phyloP scores from a whole-genome alignment of 306 rosid genomes.

The Trifolium repens region DNA sequence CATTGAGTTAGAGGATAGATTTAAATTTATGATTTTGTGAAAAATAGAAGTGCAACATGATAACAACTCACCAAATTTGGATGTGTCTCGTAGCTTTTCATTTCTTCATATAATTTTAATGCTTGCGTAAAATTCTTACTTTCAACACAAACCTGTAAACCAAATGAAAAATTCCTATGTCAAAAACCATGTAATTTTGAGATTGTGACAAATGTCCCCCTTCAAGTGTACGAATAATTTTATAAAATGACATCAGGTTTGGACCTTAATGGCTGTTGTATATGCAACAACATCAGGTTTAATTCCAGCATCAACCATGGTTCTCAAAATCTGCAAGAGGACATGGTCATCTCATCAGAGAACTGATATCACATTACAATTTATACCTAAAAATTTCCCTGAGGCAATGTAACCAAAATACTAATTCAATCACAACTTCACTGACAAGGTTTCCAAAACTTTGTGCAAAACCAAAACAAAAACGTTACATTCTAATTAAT shows the following conservation, averaged over 20 bases:
- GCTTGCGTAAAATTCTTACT: constrained; percentile 65
- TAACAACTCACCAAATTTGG: constrained; percentile 72
- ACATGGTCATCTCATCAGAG: constrained; percentile 45
- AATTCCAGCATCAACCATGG: constrained; percentile 70
- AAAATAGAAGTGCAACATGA: constrained; percentile 33
- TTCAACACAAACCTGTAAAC: constrained; percentile 80
- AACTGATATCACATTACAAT: constrained; percentile 15
- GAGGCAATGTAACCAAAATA: constrained; percentile 25
- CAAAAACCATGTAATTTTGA: constrained; percentile 29
- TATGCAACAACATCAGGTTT: constrained; percentile 89
- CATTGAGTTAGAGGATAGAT: constrained; percentile 28
- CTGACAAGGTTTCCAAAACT: constrained; percentile 21
- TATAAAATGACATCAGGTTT: constrained; percentile 39
- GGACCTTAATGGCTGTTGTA: constrained; percentile 89
- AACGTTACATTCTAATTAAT: constrained; percentile 26
- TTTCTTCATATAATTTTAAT: constrained; percentile 71
- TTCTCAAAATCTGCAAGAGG: constrained; percentile 74
- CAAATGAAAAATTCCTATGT: constrained; percentile 45
- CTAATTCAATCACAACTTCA: constrained; percentile 42
- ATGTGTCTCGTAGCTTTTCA: constrained; percentile 69
- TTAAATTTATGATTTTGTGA: constrained; percentile 35
- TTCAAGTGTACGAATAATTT: constrained; percentile 19
- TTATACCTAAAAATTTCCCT: background rate
- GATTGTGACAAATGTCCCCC: constrained; percentile 13
- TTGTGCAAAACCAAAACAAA: constrained; percentile 18